These are phyloP conservation scores for Moesziomyces sp. DNA, from an alignment of 1,284 basidiomycete genomes.

Conservation along the genomic window DNA sequence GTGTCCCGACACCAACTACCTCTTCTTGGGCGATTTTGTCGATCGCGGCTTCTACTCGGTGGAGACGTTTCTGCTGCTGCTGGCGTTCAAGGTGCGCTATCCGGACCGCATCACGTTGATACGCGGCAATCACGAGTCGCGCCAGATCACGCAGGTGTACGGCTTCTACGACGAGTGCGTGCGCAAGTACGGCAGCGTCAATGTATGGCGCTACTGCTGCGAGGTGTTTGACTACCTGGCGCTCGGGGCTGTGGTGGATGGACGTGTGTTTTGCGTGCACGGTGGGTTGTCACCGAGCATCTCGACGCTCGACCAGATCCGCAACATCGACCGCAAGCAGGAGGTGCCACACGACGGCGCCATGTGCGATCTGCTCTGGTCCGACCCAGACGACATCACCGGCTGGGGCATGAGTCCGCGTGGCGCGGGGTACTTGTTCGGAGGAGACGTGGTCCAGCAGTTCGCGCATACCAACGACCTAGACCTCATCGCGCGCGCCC, in stretches of 20 bases:
- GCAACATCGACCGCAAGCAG: constrained; percentile 93
- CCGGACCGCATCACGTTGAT: constrained; percentile 97
- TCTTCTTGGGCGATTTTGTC: constrained; percentile 82
- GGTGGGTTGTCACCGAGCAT: constrained; percentile 80
- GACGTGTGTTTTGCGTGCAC: constrained; percentile 89
- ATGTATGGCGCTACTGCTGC: constrained; percentile 98
- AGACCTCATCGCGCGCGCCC: constrained; percentile 93
- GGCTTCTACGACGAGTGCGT: constrained; percentile 99
- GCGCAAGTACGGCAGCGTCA: constrained; percentile 91
- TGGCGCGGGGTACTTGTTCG: constrained; percentile 95
- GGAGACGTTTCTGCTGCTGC: constrained; percentile 92
- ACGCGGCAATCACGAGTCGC: constrained; percentile 97
- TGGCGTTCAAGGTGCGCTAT: constrained; percentile 96
- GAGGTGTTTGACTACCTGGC: constrained; percentile 98
- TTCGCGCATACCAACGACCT: constrained; percentile 93
- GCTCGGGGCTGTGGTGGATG: constrained; percentile 93
- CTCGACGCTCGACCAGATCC: constrained; percentile 74
- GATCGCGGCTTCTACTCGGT: constrained; percentile 93
- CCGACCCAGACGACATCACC: constrained; percentile 81
- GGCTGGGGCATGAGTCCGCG: constrained; percentile 91
- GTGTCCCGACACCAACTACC: constrained; percentile 95
- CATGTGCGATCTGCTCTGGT: constrained; percentile 99
- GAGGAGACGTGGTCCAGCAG: constrained; percentile 86
- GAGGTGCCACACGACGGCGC: constrained; percentile 99
- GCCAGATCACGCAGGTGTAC: constrained; percentile 94